Conservation (phyloP, 306 rosid genomes). For the barrel medic (Medicago truncatula) region MtrunA17r5.0-ANR NC_053045.1:13986501-13987000, state of each 20-base stretch:
- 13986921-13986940: constrained; percentile 15
- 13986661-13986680: constrained; percentile 81
- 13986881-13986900: constrained; percentile 40
- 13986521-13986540: constrained; percentile 70
- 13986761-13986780: constrained; percentile 7
- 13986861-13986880: constrained; percentile 42
- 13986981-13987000: neutral
- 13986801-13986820: constrained; percentile 71
- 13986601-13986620: constrained; percentile 79
- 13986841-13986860: constrained; percentile 76
- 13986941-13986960: neutral
- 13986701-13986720: constrained; percentile 26
- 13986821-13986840: constrained; percentile 71
- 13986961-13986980: constrained; percentile 30
- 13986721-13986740: constrained; percentile 23
- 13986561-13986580: constrained; percentile 66
- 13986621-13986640: constrained; percentile 75
- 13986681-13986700: constrained; percentile 79
- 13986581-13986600: constrained; percentile 66
- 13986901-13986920: constrained; percentile 22
- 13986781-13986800: constrained; percentile 34
- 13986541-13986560: constrained; percentile 91
- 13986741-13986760: constrained; percentile 29
- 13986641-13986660: constrained; percentile 64
- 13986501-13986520: constrained; percentile 58